Evolutionary conservation across 768 basidiomycete species (phyloP).

Genomic region (Dacryopinax primogenitus): DNA sequence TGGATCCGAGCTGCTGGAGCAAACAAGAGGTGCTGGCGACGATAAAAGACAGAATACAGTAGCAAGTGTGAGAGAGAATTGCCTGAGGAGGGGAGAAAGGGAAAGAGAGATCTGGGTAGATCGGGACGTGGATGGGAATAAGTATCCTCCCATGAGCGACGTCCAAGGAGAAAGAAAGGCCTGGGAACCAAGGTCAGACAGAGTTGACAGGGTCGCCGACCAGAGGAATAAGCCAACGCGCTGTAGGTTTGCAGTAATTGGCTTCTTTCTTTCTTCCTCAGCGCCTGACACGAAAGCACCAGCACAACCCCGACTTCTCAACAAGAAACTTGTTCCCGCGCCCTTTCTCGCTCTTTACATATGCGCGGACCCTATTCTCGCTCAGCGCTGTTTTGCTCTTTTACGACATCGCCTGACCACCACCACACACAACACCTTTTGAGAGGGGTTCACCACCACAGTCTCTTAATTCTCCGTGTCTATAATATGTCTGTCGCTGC

Average conservation of each 20-base stretch:
- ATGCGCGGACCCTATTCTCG: background rate
- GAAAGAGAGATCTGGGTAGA: background rate
- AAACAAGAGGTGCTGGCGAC: background rate
- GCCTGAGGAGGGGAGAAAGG: background rate
- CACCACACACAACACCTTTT: too few species aligned
- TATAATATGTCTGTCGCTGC: background rate
- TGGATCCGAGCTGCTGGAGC: background rate
- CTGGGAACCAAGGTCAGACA: background rate
- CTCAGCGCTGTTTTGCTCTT: too few species aligned
- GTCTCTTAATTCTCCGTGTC: background rate
- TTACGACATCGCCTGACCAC: background rate
- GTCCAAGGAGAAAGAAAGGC: background rate
- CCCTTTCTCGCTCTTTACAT: background rate
- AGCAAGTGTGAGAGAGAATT: background rate
- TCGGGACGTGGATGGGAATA: background rate
- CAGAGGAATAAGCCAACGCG: background rate
- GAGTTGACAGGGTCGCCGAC: conserved; percentile 4
- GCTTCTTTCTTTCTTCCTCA: background rate
- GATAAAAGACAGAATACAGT: background rate
- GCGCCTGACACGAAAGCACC: background rate
- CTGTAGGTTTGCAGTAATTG: too few species aligned
- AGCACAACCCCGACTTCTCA: background rate
- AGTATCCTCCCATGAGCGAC: conserved; percentile 6
- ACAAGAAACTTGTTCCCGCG: background rate
- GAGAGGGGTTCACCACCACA: background rate